These are phyloP conservation scores for Cercospora sesami DNA, from an alignment of 2,329 filamentous ascomycete genomes.

Conservation along the genomic window DNA sequence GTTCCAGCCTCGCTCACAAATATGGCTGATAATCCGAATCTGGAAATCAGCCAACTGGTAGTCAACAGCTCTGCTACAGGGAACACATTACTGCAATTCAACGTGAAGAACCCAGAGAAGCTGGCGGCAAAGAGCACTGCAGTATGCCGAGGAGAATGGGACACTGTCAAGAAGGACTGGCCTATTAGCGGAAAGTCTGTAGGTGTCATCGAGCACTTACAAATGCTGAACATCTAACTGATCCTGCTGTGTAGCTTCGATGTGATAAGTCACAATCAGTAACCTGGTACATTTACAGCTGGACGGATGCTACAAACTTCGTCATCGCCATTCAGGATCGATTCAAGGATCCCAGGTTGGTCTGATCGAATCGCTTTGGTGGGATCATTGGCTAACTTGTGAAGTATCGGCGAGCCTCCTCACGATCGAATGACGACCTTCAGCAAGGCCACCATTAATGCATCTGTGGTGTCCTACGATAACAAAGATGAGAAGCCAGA, in stretches of 20 bases:
- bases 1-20: slow-evolving; percentile 12
- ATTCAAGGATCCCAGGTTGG: slow-evolving; percentile 35
- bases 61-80: slow-evolving; percentile 23
- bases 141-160: slow-evolving; percentile 32
- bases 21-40: slow-evolving; percentile 17
- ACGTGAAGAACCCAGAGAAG: slow-evolving; percentile 35
- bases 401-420: slow-evolving; percentile 35
- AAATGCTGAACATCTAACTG: not conserved
- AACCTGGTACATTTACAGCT: slow-evolving; percentile 32
- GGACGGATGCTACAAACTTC: slow-evolving; percentile 27
- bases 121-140: slow-evolving; percentile 29
- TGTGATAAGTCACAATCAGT: slow-evolving; percentile 29
- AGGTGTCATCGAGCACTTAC: not conserved
- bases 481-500: not conserved
- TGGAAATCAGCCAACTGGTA: slow-evolving; percentile 28
- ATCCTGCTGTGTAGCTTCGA: slow-evolving; percentile 16
- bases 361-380: slow-evolving; percentile 1
- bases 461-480: slow-evolving; percentile 19
- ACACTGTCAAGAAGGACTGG: slow-evolving; percentile 24
- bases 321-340: slow-evolving; percentile 31
- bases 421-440: slow-evolving; percentile 35
- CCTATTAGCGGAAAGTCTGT: slow-evolving; percentile 20
- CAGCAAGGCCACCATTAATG: slow-evolving; percentile 26
- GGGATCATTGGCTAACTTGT: slow-evolving; percentile 10
- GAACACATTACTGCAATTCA: slow-evolving; percentile 33